A percentile compares a stretch with the other conserved stretches of the same genome.
Conservation (phyloP, 257 asterid species). For the Eustoma russellianum region DNA sequence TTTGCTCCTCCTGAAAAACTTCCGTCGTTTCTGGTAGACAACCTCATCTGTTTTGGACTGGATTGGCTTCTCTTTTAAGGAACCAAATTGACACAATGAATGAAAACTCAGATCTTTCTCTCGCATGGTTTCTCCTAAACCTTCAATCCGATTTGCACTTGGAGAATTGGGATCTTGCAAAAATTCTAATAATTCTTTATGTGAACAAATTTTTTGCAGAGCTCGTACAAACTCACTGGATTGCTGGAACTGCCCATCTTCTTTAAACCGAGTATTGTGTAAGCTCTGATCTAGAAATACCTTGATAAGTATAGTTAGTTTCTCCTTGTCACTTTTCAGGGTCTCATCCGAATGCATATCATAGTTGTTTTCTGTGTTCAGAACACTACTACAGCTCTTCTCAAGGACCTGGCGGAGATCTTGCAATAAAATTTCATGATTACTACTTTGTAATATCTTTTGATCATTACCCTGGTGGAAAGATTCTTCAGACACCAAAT, state of each 20-base stretch:
- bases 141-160: conserved; percentile 39
- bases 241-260: conserved; percentile 29
- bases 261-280: conserved; percentile 29
- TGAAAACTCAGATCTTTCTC: conserved; percentile 20
- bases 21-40: conserved; percentile 33
- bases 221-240: conserved; percentile 65
- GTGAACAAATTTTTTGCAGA: conserved; percentile 39
- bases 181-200: conserved; percentile 47
- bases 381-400: conserved; percentile 18
- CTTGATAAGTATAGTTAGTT: conserved; percentile 54
- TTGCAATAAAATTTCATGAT: conserved; percentile 45
- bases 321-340: conserved; percentile 35
- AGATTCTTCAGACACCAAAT: conserved; percentile 20
- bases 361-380: conserved; percentile 19
- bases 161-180: conserved; percentile 52
- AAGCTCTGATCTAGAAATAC: conserved; percentile 47
- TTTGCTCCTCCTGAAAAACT: conserved; percentile 72
- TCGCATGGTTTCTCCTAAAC: conserved; percentile 29
- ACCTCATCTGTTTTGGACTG: conserved; percentile 36
- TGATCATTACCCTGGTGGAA: conserved; percentile 16
- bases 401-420: conserved; percentile 33
- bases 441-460: conserved; percentile 27
- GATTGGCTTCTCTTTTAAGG: conserved; percentile 26
- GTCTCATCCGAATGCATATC: conserved; percentile 28
- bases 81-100: conserved; percentile 25